Evolutionary conservation across 2,329 filamentous ascomycete genomes (phyloP), one percentile per base, ranked within the genome.

Genomic region (Bipolaris sorokiniana): DNA sequence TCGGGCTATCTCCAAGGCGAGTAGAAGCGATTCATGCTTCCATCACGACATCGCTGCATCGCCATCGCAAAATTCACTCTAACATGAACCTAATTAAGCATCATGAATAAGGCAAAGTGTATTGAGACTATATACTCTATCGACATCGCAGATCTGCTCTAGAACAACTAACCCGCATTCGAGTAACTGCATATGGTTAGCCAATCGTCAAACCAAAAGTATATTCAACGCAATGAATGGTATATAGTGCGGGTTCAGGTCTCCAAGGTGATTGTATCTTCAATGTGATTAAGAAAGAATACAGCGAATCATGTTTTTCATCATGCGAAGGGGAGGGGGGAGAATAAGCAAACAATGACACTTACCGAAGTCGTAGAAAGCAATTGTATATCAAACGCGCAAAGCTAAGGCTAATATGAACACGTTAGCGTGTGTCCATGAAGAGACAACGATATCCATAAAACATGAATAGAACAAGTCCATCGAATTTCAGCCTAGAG

Each of bases 181-280:
- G 20, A 49, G 34, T 37, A 28, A 48, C 56, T 59, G 46, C 46
- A 16, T 16, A n/a, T 53, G 23, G 52, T 62, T 51, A 62, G 59
- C 59, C 33, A 56, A 34, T 47, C 20, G 45, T 20, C 47, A 49
- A 18, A 44, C 11, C 37, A 46, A 40, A 26, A 48, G 4, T 18
- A 18, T 16, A 33, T 16, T 37, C 4, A 22, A 55, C 11, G 28
- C 10, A 37, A 18, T 11, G 16, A 28, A 31, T 2, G 31, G 33
- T 28, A 16, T 51, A n/a, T 51, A 15, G 46, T 48, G 33, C 23
- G 48, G 23, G 20, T 38, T 87, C 84, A 87, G 84, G 81, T 87
- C 85, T 87, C 84, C 85, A 87, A 87, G 83, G 83, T 87, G 84
- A 57, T 82, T 81, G 73, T 83, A 79, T 86, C 84, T 78, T 85